A percentile compares a stretch with the other conserved stretches of the same genome.
These are phyloP conservation scores for Rutstroemia sydowiana DNA, from an alignment of 2,329 filamentous ascomycete genomes.

Conservation along the genomic window DNA sequence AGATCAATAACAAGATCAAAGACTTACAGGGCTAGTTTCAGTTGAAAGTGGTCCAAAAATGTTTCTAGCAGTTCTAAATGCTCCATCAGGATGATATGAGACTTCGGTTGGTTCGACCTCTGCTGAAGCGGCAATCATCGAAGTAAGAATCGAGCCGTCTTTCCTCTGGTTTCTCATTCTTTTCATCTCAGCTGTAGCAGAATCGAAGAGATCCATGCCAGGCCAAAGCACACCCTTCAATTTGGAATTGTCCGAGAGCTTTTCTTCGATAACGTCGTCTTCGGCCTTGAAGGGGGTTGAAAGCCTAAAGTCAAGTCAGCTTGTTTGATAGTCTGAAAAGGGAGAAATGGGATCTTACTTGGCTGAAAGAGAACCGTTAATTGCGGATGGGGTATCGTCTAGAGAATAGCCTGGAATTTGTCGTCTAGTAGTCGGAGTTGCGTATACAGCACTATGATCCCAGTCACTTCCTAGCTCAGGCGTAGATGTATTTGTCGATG, in stretches of 20 bases:
- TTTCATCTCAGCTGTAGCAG: constrained; percentile 65
- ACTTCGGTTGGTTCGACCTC: constrained; percentile 57
- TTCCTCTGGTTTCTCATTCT: constrained; percentile 74
- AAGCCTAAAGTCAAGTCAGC: constrained; percentile 12
- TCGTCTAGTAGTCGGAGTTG: constrained; percentile 25
- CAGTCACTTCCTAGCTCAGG: constrained; percentile 15
- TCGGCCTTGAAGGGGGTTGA: constrained; percentile 19
- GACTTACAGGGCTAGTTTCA: constrained; percentile 43
- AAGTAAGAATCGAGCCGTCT: constrained; percentile 59
- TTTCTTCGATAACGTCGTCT: constrained; percentile 17
- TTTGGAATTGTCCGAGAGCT: constrained; percentile 25
- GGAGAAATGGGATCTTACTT: constrained; percentile 13
- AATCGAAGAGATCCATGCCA: constrained; percentile 77
- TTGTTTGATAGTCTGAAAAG: background rate
- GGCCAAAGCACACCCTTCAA: constrained; percentile 70
- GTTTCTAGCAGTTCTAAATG: constrained; percentile 45
- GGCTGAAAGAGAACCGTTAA: constrained; percentile 14
- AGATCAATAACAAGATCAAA: no score
- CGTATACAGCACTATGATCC: constrained; percentile 17
- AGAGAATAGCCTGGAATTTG: constrained; percentile 21
- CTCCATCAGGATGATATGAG: constrained; percentile 49
- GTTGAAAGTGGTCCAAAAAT: constrained; percentile 54
- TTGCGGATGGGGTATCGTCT: constrained; percentile 6
- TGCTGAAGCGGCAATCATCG: constrained; percentile 57
- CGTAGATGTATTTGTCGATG: constrained; percentile 4